Evolutionary conservation across 2,329 filamentous ascomycete species (phyloP).

Genomic region (Cercospora citrullina): DNA sequence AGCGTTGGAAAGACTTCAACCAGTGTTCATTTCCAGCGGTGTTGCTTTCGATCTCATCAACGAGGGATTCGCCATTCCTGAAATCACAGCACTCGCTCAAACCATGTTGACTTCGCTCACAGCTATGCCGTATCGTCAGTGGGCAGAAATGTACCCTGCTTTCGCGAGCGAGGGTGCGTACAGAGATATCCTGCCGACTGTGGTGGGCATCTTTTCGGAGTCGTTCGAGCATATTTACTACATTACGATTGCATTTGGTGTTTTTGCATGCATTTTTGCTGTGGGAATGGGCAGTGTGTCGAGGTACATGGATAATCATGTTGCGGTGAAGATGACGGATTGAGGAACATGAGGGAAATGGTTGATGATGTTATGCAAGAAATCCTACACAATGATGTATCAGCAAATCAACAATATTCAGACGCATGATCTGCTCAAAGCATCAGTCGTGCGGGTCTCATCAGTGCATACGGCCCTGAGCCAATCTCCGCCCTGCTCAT

Average conservation of each 20-base stretch:
- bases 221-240: slow-evolving; percentile 3
- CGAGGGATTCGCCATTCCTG: neutral
- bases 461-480: too few relatives aligned
- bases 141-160: neutral
- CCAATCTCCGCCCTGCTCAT: too few relatives aligned
- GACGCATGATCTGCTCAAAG: too few relatives aligned
- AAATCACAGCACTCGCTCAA: neutral
- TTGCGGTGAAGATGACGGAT: slow-evolving; percentile 3
- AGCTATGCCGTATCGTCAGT: slow-evolving; percentile 11
- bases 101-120: slow-evolving; percentile 11
- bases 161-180: neutral
- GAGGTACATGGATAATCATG: slow-evolving; percentile 8
- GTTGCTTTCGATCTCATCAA: neutral
- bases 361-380: neutral
- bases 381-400: neutral
- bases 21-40: slow-evolving; percentile 3
- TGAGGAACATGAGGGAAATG: neutral
- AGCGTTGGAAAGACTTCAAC: neutral
- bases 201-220: slow-evolving; percentile 7
- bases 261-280: neutral
- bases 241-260: slow-evolving; percentile 10
- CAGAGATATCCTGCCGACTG: neutral
- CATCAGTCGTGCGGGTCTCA: too few relatives aligned
- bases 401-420: neutral
- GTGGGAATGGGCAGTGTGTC: neutral